Evolutionary conservation across 2,329 filamentous ascomycete genomes (phyloP).

Genomic region (Fusarium marasasianum): DNA sequence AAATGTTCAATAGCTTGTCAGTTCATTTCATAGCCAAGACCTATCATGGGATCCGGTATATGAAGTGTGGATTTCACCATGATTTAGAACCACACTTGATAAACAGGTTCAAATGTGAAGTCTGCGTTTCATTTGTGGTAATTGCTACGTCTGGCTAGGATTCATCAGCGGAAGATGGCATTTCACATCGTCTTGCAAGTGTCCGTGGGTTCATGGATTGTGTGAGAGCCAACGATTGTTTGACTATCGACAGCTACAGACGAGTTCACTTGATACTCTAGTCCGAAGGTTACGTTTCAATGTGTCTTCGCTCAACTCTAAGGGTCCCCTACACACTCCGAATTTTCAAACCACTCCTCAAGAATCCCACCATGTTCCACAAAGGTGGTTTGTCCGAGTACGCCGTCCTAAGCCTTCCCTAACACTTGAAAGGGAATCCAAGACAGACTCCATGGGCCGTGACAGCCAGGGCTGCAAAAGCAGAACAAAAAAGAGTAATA

Average conservation of each 20-base stretch:
- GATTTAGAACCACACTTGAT: neutral
- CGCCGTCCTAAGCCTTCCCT: conserved; percentile 41
- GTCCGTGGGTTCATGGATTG: neutral
- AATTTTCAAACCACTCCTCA: conserved; percentile 35
- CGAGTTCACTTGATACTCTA: conserved; percentile 50
- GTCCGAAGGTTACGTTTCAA: conserved; percentile 34
- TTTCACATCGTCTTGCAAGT: conserved; percentile 2
- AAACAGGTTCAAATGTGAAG: neutral
- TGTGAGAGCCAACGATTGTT: conserved; percentile 30
- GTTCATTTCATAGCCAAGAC: neutral
- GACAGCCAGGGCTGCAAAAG: conserved; percentile 37
- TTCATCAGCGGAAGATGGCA: neutral
- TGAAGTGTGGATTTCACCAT: neutral
- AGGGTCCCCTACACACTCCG: conserved; percentile 45
- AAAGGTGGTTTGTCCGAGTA: conserved; percentile 36
- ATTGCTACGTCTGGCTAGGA: too few species aligned
- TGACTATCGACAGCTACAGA: conserved; percentile 31
- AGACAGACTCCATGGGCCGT: conserved; percentile 34
- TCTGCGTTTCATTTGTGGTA: neutral
- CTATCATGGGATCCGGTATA: neutral
- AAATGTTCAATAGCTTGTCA: neutral
- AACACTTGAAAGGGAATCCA: conserved; percentile 51
- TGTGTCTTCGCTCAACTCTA: conserved; percentile 36
- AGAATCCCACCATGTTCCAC: conserved; percentile 29
- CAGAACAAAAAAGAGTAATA: conserved; percentile 33